Base-by-base conservation (phyloP, 2,329 filamentous ascomycete genomes). In the Chalaropsis ovoidea region DNA sequence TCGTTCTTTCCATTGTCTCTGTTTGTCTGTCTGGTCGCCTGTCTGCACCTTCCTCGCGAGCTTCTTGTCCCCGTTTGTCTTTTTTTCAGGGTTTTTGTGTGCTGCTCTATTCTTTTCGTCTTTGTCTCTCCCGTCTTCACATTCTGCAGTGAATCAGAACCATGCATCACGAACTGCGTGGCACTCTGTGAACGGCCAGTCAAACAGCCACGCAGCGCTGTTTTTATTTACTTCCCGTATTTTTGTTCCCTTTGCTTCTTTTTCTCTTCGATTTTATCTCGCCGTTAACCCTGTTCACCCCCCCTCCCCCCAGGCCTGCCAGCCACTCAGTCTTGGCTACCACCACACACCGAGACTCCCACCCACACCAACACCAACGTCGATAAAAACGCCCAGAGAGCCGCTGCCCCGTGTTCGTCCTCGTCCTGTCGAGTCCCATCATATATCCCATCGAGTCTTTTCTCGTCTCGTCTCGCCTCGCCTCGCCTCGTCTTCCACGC, bases 311-410 rank as follows among this genome's bases (percentile, higher is more conserved):
- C 22, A 27, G 49, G 11, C 52, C 52, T 56, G 52, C 52, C 52
- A 56, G 52, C 52, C 52, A 56, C 52, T 49, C 45, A 49, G 13
- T 49, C 45, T 49, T 22, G 22, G 24, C 52, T 6, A 31, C 31
- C 31, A 31, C 31, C 31, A 31, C 31, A 2, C 31, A 31, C 52
- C 52, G 13, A 27, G 27, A 56, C 22, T 31, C 22, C 11, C 24
- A 31, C 52, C 17, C 52, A 27, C 13, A 31, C 17, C 2, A 19
- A 27, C 22, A 31, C 17, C 2, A 19, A 27, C 22, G 17, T 56
- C 52, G 17, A 56, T 56, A 56, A 31, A 56, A 56, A 56, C 52
- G 52, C 19, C 52, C 52, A 31, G 52, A 35, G n/a, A 22, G 45
- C 45, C 45, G 27, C 52, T 17, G 24, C 24, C 52, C 52, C 52